phyloP scores from a whole-genome alignment of 768 basidiomycete genomes.

The Macrolepiota fuliginosa region DNA sequence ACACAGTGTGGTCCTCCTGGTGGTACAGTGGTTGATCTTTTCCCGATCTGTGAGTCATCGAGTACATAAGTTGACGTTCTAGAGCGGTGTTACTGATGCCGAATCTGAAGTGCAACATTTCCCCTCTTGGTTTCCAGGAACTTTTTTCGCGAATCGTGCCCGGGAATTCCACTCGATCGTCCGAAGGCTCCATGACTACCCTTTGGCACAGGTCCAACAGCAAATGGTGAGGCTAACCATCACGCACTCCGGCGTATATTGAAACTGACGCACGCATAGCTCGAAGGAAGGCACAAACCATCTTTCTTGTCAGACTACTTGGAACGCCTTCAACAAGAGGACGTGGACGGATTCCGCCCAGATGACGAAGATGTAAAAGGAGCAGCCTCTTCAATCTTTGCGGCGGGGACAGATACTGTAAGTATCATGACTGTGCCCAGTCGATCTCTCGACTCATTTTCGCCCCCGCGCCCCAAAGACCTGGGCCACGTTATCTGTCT shows the following conservation, averaged over 20 bases:
- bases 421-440: background rate
- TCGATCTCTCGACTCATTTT: background rate
- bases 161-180: conserved; percentile 6
- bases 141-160: conserved; percentile 18
- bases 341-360: background rate
- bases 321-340: background rate
- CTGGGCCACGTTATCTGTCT: conserved; percentile 51
- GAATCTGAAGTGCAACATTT: conserved; percentile 16
- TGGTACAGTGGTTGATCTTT: conserved; percentile 5
- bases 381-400: conserved; percentile 82
- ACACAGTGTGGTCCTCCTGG: conserved; percentile 3
- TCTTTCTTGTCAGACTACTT: background rate
- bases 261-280: background rate
- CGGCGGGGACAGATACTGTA: conserved; percentile 64
- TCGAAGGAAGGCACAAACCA: background rate
- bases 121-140: conserved; percentile 24
- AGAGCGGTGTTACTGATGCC: background rate
- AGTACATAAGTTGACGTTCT: too few relatives aligned
- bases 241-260: background rate
- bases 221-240: background rate
- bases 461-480: conserved; percentile 38
- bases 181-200: conserved; percentile 17
- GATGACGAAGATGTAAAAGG: conserved; percentile 46
- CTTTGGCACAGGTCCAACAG: too few relatives aligned
- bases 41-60: background rate